Evolutionary conservation across 345 rosid species (phyloP).

Genomic region (Hibiscus tridactylites): DNA sequence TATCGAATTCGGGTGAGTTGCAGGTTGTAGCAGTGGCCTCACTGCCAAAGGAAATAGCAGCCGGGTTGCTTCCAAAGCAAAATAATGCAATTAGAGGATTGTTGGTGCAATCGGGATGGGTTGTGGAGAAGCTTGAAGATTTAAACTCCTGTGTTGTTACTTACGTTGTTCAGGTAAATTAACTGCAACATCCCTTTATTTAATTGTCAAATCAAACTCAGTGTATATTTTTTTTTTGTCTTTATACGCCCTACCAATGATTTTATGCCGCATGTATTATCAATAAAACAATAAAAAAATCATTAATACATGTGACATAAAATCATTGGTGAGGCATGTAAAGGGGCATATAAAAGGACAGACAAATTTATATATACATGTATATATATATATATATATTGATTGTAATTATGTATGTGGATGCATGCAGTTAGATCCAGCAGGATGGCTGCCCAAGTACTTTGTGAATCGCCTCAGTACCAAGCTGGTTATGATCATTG

Average conservation of each 20-base stretch:
- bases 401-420: background rate
- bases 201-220: no score
- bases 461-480: constrained; percentile 70
- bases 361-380: no score
- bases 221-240: no score
- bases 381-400: no score
- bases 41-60: background rate
- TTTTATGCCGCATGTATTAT: no score
- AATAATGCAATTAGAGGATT: constrained; percentile 55
- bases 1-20: background rate
- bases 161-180: constrained; percentile 60
- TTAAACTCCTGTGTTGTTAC: constrained; percentile 57
- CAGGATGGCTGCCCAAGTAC: constrained; percentile 81
- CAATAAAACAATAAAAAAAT: no score
- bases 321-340: no score
- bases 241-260: no score
- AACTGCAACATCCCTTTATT: no score
- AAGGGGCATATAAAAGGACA: no score
- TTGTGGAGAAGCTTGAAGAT: constrained; percentile 71
- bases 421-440: constrained; percentile 60
- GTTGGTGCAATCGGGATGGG: constrained; percentile 79
- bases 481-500: constrained; percentile 68
- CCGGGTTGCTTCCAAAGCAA: constrained; percentile 35
- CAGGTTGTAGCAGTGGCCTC: constrained; percentile 9
- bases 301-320: no score